Evolutionary conservation across 176 grass and related monocot species (phyloP).

Genomic region (Oryza glaberrima): DNA sequence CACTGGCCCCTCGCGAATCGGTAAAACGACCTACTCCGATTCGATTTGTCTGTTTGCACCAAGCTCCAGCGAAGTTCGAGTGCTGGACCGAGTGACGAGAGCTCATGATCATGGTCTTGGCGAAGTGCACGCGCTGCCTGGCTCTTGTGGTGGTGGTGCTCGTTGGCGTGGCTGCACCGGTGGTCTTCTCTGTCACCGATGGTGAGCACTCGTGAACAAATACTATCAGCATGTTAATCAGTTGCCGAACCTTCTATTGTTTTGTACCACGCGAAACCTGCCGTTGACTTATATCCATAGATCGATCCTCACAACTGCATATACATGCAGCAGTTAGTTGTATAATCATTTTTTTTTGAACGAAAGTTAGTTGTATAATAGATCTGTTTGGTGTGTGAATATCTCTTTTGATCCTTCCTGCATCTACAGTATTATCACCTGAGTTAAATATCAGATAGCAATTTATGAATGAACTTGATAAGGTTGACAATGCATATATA

Average conservation of each 20-base stretch:
- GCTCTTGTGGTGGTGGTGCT: conserved; percentile 16
- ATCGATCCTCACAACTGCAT: background rate
- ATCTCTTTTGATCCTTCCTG: background rate
- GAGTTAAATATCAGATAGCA: background rate
- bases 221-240: background rate
- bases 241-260: background rate
- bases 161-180: conserved; percentile 1
- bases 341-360: background rate
- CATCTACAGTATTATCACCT: background rate
- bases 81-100: background rate
- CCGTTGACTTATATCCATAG: background rate
- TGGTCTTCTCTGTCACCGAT: conserved; percentile 32
- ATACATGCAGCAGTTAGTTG: background rate
- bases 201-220: conserved; percentile 31
- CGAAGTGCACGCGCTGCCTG: background rate
- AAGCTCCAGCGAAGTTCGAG: background rate
- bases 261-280: background rate
- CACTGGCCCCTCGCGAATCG: too few species aligned
- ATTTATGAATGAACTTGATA: background rate
- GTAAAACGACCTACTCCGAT: background rate
- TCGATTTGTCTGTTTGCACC: too few species aligned
- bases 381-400: background rate
- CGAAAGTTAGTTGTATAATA: background rate
- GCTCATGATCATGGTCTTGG: background rate
- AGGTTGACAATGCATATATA: background rate